A percentile compares a stretch with the other conserved stretches of the same genome.
Evolutionary conservation across 2,329 filamentous ascomycete species (phyloP).

Genomic region (Cladosporium halotolerans): DNA sequence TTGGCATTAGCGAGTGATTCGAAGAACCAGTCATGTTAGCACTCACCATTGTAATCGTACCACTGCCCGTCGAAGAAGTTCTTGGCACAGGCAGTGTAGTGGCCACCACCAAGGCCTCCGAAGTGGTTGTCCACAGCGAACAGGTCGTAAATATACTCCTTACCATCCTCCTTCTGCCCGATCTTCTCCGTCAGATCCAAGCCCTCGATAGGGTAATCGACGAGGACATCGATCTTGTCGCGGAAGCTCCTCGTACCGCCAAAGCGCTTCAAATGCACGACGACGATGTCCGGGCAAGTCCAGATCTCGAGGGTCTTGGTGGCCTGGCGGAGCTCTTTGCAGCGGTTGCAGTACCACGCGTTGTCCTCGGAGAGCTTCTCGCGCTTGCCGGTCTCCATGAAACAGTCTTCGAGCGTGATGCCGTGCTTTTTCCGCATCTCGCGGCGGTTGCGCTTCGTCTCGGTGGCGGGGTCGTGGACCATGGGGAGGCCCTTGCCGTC

Average conservation of each 20-base stretch:
- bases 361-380: constrained; percentile 93
- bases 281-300: constrained; percentile 91
- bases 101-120: constrained; percentile 85
- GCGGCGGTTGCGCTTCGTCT: constrained; percentile 57
- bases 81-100: constrained; percentile 91
- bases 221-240: constrained; percentile 84
- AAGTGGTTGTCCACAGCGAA: constrained; percentile 96
- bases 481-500: constrained; percentile 55
- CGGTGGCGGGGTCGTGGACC: constrained; percentile 52
- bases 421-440: constrained; percentile 64
- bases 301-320: constrained; percentile 96
- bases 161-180: constrained; percentile 71
- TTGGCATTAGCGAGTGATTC: constrained; percentile 37
- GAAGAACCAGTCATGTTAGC: background rate
- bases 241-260: constrained; percentile 74
- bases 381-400: constrained; percentile 89
- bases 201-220: constrained; percentile 85
- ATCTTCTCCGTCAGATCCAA: constrained; percentile 77
- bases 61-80: constrained; percentile 85
- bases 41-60: constrained; percentile 85
- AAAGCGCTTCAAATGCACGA: constrained; percentile 93
- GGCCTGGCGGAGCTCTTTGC: constrained; percentile 86
- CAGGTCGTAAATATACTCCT: constrained; percentile 81
- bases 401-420: constrained; percentile 79
- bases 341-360: constrained; percentile 94